Percentiles rank a stretch among this genome's conserved stretches.
These are phyloP conservation scores for Aspergillus conjunctus DNA, from an alignment of 495 filamentous ascomycete genomes.

Conservation along the genomic window DNA sequence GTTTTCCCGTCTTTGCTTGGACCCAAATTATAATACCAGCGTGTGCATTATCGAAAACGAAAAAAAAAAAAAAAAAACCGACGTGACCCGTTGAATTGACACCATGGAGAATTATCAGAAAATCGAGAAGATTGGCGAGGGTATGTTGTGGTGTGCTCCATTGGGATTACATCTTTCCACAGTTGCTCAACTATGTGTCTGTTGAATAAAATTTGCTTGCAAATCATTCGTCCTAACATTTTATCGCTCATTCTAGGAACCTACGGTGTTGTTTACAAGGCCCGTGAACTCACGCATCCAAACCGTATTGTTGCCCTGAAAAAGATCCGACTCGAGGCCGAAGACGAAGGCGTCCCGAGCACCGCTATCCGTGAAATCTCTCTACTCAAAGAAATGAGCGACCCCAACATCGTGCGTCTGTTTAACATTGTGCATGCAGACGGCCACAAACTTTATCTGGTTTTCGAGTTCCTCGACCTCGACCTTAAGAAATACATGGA, in stretches of 20 bases:
- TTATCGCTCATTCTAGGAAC: conserved; percentile 58
- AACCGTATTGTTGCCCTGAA: conserved; percentile 91
- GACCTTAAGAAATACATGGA: conserved; percentile 99
- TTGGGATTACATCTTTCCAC: neutral
- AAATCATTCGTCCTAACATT: neutral
- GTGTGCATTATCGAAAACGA: conserved; percentile 14
- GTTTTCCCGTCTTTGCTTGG: neutral
- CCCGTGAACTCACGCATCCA: conserved; percentile 73
- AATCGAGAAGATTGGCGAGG: conserved; percentile 99
- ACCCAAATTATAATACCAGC: conserved; percentile 2
- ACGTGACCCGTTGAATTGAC: conserved; percentile 6
- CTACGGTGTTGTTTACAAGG: conserved; percentile 93
- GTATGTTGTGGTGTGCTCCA: conserved; percentile 49
- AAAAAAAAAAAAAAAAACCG: conserved; percentile 11
- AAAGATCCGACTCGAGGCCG: conserved; percentile 96
- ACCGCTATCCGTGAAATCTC: conserved; percentile 98
- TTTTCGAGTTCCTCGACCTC: conserved; percentile 91
- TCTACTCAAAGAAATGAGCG: conserved; percentile 93
- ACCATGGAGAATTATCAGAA: conserved; percentile 99
- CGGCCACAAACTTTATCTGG: conserved; percentile 93
- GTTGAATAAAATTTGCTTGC: neutral
- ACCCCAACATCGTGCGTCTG: conserved; percentile 90
- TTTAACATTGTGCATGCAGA: conserved; percentile 96
- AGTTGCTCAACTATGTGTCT: neutral
- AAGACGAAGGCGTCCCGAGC: conserved; percentile 95